Evolutionary conservation across 2,329 filamentous ascomycete species (phyloP).

Genomic region (Botryotinia calthae): DNA sequence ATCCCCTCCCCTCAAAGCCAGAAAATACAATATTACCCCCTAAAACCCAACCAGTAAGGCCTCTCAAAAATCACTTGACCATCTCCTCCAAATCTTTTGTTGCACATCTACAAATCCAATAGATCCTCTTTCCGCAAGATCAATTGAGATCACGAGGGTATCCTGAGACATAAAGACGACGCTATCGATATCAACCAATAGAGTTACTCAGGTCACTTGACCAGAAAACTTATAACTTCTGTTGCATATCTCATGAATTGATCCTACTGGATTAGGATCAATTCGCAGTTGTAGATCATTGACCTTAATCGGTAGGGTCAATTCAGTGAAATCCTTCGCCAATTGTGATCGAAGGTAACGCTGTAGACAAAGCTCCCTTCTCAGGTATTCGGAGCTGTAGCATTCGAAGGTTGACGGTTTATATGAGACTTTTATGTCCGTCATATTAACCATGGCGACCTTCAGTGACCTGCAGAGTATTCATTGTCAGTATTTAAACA

Average conservation of each 20-base stretch:
- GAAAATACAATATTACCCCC: neutral
- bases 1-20: neutral
- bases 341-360: neutral
- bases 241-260: slow-evolving; percentile 1
- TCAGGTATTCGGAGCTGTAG: neutral
- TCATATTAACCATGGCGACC: neutral
- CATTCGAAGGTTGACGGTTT: neutral
- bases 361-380: neutral
- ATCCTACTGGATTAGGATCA: neutral
- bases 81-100: neutral
- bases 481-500: neutral
- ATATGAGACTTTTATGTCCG: neutral
- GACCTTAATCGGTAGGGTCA: neutral
- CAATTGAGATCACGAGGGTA: neutral
- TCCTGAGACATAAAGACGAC: neutral
- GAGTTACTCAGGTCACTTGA: neutral
- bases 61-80: neutral
- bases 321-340: neutral
- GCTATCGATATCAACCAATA: neutral
- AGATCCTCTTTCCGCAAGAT: neutral
- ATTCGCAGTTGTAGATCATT: neutral
- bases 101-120: neutral
- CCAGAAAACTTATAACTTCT: neutral
- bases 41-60: neutral
- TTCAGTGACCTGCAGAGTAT: neutral